Evolutionary conservation across 306 rosid species (phyloP).

Genomic region (Cicer chorassanicum): DNA sequence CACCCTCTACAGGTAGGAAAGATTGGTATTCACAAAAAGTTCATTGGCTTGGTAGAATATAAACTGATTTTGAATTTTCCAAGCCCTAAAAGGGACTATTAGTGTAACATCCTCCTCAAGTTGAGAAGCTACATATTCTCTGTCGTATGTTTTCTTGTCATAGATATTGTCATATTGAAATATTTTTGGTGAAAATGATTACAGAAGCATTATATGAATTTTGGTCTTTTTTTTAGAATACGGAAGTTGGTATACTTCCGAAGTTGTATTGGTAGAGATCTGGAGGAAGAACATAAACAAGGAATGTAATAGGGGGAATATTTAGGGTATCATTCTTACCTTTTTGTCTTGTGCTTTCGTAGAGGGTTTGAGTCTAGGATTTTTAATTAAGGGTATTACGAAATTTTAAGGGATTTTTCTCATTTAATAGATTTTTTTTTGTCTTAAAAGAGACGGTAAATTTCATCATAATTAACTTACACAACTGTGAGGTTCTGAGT

Average conservation of each 20-base stretch:
- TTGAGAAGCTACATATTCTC: neutral
- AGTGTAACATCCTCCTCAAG: neutral
- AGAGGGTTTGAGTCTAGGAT: no score
- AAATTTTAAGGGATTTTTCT: no score
- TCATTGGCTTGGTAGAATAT: neutral
- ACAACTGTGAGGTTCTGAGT: no score
- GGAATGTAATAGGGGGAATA: no score
- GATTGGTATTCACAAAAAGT: neutral
- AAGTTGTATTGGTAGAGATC: neutral
- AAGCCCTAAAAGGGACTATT: neutral
- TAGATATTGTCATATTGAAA: neutral
- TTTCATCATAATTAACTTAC: no score
- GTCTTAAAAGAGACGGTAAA: no score
- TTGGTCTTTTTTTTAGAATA: neutral
- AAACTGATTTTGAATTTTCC: neutral
- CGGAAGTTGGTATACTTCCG: neutral
- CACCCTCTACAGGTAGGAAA: neutral
- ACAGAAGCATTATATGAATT: neutral
- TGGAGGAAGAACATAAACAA: no score
- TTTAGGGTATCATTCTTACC: no score
- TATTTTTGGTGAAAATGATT: neutral
- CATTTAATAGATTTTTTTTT: no score
- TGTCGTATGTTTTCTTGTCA: neutral
- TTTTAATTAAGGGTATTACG: no score
- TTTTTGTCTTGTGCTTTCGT: no score